These are phyloP conservation scores for Iberis pinnata DNA, from an alignment of 345 rosid species.

Conservation along the genomic window DNA sequence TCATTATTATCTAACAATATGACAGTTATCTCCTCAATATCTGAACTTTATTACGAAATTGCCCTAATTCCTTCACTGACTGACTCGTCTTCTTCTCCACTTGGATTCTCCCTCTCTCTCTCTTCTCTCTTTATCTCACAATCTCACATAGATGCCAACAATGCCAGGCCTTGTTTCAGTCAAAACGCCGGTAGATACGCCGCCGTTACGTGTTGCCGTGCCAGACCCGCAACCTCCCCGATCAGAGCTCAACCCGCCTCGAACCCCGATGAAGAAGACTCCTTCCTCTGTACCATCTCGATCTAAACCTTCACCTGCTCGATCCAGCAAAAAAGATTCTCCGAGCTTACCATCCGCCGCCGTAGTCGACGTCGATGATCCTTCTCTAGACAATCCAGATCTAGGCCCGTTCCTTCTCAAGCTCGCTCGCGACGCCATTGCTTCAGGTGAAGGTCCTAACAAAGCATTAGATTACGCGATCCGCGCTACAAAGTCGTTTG, in stretches of 20 bases:
- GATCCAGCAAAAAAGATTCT: constrained; percentile 63
- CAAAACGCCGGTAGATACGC: constrained; percentile 71
- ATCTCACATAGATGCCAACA: constrained; percentile 9
- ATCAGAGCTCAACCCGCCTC: constrained; percentile 39
- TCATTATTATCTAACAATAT: too few species aligned
- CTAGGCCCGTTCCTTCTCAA: constrained; percentile 95
- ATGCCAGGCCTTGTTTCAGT: constrained; percentile 94
- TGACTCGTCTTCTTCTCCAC: constrained; percentile 29
- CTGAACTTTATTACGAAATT: too few species aligned
- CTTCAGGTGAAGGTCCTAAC: constrained; percentile 87
- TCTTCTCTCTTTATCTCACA: neutral
- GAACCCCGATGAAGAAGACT: constrained; percentile 43
- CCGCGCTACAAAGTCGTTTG: constrained; percentile 87
- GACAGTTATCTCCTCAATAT: too few species aligned
- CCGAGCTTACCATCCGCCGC: constrained; percentile 33
- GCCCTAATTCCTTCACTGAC: too few species aligned
- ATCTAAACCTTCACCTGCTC: constrained; percentile 72
- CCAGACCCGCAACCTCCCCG: constrained; percentile 43
- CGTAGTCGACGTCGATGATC: constrained; percentile 34
- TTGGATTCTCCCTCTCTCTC: constrained; percentile 14
- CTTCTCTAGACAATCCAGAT: constrained; percentile 94
- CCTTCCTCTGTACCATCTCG: constrained; percentile 80
- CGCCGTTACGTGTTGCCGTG: constrained; percentile 56
- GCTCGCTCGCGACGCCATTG: constrained; percentile 87
- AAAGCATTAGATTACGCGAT: constrained; percentile 87